Conservation (phyloP, 768 basidiomycete species). For the Agaricus blazei region DNA sequence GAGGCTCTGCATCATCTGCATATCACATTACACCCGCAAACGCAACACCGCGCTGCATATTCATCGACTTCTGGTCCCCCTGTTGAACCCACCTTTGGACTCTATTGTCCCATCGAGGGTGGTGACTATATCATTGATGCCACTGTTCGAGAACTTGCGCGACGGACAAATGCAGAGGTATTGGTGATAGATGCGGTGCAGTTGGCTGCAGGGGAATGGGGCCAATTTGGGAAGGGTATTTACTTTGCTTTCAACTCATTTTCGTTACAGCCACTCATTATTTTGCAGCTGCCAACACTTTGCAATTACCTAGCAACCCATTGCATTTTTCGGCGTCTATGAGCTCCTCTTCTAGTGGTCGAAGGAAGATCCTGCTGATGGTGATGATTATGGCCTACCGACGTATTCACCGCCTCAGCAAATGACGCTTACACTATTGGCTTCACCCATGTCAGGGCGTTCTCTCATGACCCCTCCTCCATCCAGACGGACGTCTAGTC, state of each 20-base stretch:
- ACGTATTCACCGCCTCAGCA: slow-evolving; percentile 28
- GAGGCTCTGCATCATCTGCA: slow-evolving; percentile 73
- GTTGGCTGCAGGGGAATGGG: slow-evolving; percentile 85
- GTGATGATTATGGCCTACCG: slow-evolving; percentile 20
- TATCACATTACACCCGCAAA: slow-evolving; percentile 76
- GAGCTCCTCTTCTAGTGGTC: slow-evolving; percentile 20
- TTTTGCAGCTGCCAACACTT: slow-evolving; percentile 55
- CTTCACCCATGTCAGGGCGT: slow-evolving; percentile 31
- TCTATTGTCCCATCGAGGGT: slow-evolving; percentile 84
- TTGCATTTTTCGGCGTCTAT: slow-evolving; percentile 53
- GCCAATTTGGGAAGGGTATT: slow-evolving; percentile 74
- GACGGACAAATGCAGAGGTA: slow-evolving; percentile 71
- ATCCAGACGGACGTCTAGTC: slow-evolving; percentile 35
- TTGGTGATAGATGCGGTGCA: slow-evolving; percentile 81
- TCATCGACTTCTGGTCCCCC: slow-evolving; percentile 46
- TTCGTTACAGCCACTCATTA: not conserved
- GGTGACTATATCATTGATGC: slow-evolving; percentile 79
- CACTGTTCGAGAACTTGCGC: slow-evolving; percentile 74
- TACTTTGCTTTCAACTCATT: slow-evolving; percentile 7
- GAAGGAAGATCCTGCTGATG: slow-evolving; percentile 41
- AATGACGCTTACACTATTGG: slow-evolving; percentile 38
- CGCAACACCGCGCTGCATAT: slow-evolving; percentile 69
- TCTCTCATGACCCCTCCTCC: slow-evolving; percentile 35
- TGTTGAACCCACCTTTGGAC: slow-evolving; percentile 74
- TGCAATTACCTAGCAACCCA: slow-evolving; percentile 71